Percentiles rank a stretch among this genome's conserved stretches.
Evolutionary conservation across 1,139 yeast genomes (phyloP).

Genomic region (Taphrina confusa): DNA sequence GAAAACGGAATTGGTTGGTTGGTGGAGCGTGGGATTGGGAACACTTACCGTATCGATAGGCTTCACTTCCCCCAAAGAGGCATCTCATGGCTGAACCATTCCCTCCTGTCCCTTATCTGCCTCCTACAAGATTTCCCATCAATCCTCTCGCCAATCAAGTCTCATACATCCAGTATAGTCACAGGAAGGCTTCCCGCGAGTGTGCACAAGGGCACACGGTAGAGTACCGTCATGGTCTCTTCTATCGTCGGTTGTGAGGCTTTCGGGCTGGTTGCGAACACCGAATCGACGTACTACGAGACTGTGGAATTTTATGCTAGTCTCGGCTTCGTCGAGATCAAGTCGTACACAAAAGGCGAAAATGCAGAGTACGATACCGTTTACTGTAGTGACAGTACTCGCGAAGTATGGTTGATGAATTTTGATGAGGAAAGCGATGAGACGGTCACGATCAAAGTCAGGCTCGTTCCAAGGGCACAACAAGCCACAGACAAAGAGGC

Average conservation of each 20-base stretch:
- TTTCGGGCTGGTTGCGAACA: conserved; percentile 55
- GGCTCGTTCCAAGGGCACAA: conserved; percentile 40
- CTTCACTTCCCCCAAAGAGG: no score
- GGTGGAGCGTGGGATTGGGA: conserved; percentile 15
- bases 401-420: conserved; percentile 61
- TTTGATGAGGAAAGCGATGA: conserved; percentile 49
- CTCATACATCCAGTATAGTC: no score
- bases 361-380: not conserved
- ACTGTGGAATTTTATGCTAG: conserved; percentile 57
- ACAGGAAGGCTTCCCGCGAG: no score
- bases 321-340: conserved; percentile 59
- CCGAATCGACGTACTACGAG: conserved; percentile 51
- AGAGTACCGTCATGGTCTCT: conserved; percentile 8
- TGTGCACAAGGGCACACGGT: no score
- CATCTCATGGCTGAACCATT: no score
- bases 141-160: no score
- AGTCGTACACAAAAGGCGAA: conserved; percentile 51
- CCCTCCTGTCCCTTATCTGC: no score
- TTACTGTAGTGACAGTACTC: conserved; percentile 40
- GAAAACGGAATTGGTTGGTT: no score
- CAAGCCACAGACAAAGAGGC: conserved; percentile 40
- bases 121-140: no score
- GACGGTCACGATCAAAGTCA: conserved; percentile 45
- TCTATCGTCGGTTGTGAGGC: conserved; percentile 16
- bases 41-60: no score